These are phyloP conservation scores for Chaetomium cochliodes DNA, from an alignment of 495 filamentous ascomycete genomes.

Conservation along the genomic window DNA sequence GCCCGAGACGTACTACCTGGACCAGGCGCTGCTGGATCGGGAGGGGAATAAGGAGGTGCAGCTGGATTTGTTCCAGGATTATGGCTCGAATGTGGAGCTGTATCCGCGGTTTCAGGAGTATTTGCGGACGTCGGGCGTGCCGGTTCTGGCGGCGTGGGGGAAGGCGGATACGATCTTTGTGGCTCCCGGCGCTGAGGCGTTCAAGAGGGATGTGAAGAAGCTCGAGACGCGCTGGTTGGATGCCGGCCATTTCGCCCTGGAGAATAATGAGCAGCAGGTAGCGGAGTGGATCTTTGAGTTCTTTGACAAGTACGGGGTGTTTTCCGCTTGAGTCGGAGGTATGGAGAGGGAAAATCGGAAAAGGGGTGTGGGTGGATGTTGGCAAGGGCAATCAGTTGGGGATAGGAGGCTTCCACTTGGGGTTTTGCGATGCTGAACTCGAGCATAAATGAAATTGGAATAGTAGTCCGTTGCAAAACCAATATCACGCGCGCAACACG, in stretches of 20 bases:
- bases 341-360: not conserved
- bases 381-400: not conserved
- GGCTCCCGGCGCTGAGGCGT: constrained; percentile 58
- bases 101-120: constrained; percentile 63
- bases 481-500: not conserved
- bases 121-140: constrained; percentile 53
- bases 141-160: constrained; percentile 62
- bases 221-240: constrained; percentile 56
- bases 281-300: constrained; percentile 50
- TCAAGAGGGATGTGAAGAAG: constrained; percentile 52
- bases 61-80: constrained; percentile 59
- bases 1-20: constrained; percentile 53
- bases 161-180: constrained; percentile 61
- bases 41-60: constrained; percentile 57
- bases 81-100: constrained; percentile 52
- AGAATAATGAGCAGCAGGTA: constrained; percentile 54
- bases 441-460: not conserved
- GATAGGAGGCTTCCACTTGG: not conserved
- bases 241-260: constrained; percentile 62
- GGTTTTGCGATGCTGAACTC: too few species aligned
- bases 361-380: too few species aligned
- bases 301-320: constrained; percentile 32
- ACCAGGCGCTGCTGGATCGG: constrained; percentile 52
- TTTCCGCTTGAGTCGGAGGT: not conserved
- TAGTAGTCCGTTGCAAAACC: not conserved